Evolutionary conservation across 164 flowering plant genomes (phyloP), one percentile per base, ranked within the genome.

Genomic region (Dillenia suffruticosa): DNA sequence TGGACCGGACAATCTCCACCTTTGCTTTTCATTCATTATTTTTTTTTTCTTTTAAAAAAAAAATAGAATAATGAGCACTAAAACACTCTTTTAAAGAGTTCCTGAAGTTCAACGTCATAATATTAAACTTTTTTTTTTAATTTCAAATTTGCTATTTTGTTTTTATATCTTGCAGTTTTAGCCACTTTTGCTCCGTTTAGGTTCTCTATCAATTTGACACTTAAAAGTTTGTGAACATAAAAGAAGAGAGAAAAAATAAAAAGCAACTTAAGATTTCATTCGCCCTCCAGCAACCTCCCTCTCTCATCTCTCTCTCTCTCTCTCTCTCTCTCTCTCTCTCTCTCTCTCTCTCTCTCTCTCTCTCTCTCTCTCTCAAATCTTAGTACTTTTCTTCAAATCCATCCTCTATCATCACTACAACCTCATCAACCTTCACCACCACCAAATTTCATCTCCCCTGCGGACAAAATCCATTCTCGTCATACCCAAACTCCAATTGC

Each of bases 1-100:
- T 72, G 77, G 80, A 72, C 56, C 13, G 52, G 52, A 8, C 52
- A 8, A n/a, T 10, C 16, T 50, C n/a, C 15, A 49, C 51, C 51
- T 49, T 49, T 50, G 52, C 52, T 50, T 12, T 49, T 50, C 16
- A 8, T 13, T 50, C 52, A 2, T 48, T 48, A 0, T 17, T 50
- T 50, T 4, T 12, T 1, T 50, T 13, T 12, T 50, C 11, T 10
- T 12, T 1, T 1, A 50, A 1, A 8, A n/a, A n/a, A 50, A 5
- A 13, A 1, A 49, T 49, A 49, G 11, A 8, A 8, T 8, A 50
- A 10, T 10, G 11, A 9, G 12, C 4, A 3, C 10, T 13, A 13
- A 13, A 1, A 13, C 9, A 50, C 2, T 4, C 6, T 6, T 6
- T 12, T 50, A 50, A 12, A 50, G 14, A 13, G 8, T 9, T 12